Evolutionary conservation across 768 basidiomycete species (phyloP).

Genomic region (Boletus reticuloceps): DNA sequence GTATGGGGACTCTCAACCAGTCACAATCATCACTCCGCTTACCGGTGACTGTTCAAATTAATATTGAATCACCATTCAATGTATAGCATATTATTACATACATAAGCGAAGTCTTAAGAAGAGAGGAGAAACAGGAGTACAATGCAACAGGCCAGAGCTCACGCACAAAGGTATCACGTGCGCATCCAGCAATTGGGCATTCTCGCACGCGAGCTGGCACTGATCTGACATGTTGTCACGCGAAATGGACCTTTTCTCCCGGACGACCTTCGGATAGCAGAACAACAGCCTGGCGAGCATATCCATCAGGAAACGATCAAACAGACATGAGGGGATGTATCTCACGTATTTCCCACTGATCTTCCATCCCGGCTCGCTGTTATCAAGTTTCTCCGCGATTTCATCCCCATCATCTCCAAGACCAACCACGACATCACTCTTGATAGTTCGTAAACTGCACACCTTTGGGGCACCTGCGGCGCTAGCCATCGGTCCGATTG

Average conservation of each 20-base stretch:
- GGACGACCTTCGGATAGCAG: conserved; percentile 86
- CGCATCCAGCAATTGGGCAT: background rate
- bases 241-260: conserved; percentile 83
- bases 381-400: conserved; percentile 76
- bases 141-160: background rate
- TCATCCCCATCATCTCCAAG: conserved; percentile 66
- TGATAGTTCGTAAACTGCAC: conserved; percentile 86
- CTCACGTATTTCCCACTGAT: conserved; percentile 95
- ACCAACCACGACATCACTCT: conserved; percentile 93
- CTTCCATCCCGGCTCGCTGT: conserved; percentile 91
- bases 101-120: background rate
- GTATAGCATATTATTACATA: background rate
- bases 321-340: conserved; percentile 13
- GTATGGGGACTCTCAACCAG: no score
- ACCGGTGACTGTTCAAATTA: no score
- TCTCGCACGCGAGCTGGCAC: background rate
- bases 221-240: conserved; percentile 29
- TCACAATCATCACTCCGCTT: no score
- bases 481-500: conserved; percentile 91
- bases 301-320: conserved; percentile 13
- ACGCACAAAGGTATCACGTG: conserved; percentile 1
- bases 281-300: conserved; percentile 65
- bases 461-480: conserved; percentile 85
- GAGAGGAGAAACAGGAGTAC: background rate
- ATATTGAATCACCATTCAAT: no score